Evolutionary conservation across 2,329 filamentous ascomycete genomes (phyloP).

Genomic region (Colletotrichum liriopes): DNA sequence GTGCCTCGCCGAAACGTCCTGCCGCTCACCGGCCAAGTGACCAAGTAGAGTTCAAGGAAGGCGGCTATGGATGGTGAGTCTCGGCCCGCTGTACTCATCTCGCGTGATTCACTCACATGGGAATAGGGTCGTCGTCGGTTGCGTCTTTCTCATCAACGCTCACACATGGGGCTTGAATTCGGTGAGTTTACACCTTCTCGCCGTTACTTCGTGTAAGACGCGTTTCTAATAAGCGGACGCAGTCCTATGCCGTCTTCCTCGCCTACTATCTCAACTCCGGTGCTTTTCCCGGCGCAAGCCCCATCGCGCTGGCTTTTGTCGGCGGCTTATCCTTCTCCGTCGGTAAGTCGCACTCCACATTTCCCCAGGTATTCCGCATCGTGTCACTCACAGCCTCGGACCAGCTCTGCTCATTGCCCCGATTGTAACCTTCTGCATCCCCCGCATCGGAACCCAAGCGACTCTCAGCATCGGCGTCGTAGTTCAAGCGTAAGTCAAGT

Average conservation of each 20-base stretch:
- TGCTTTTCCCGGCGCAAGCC: slow-evolving; percentile 74
- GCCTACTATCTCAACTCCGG: slow-evolving; percentile 71
- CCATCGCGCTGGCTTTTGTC: slow-evolving; percentile 83
- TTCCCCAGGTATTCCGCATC: neutral
- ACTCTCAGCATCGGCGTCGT: slow-evolving; percentile 77
- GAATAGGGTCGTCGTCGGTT: slow-evolving; percentile 67
- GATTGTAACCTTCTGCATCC: slow-evolving; percentile 73
- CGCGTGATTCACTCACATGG: slow-evolving; percentile 4
- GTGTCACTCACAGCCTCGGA: slow-evolving; percentile 49
- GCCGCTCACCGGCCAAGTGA: slow-evolving; percentile 9
- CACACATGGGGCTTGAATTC: slow-evolving; percentile 85
- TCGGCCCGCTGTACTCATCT: neutral
- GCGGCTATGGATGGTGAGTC: slow-evolving; percentile 72
- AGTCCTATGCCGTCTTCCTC: slow-evolving; percentile 72
- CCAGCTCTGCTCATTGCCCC: slow-evolving; percentile 78
- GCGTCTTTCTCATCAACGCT: slow-evolving; percentile 72
- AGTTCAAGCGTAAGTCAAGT: slow-evolving; percentile 65
- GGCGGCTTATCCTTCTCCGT: slow-evolving; percentile 78
- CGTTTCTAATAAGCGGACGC: slow-evolving; percentile 19
- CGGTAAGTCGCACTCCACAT: slow-evolving; percentile 48
- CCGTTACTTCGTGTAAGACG: neutral
- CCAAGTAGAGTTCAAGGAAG: slow-evolving; percentile 62
- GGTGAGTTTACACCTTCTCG: slow-evolving; percentile 53
- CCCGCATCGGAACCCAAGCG: slow-evolving; percentile 73
- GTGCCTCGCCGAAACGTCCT: slow-evolving; percentile 12